Conservation (phyloP, 1,139 yeast species). For the Candida sanyaensis region DNA sequence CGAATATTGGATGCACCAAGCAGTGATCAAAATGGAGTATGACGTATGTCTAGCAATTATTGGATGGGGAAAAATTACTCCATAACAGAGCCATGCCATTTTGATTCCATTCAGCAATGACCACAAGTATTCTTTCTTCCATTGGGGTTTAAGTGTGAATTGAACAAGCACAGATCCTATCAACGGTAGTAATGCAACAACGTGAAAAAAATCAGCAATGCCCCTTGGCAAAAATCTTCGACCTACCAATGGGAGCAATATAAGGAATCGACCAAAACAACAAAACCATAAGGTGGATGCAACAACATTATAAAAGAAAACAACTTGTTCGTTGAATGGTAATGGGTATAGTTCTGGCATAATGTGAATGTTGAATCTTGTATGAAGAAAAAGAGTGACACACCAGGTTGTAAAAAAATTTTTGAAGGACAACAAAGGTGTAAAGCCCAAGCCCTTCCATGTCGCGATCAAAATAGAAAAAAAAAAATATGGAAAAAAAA, state of each 20-base stretch:
- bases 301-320: slow-evolving; percentile 37
- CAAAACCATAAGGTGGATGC: slow-evolving; percentile 54
- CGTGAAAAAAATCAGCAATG: slow-evolving; percentile 62
- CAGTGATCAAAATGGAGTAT: slow-evolving; percentile 47
- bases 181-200: slow-evolving; percentile 39
- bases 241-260: slow-evolving; percentile 64
- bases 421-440: neutral
- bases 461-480: neutral
- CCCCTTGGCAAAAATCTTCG: slow-evolving; percentile 68
- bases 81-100: slow-evolving; percentile 47
- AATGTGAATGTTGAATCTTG: too few species aligned
- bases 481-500: neutral
- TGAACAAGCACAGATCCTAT: slow-evolving; percentile 27
- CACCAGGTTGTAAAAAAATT: neutral
- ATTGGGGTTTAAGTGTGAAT: slow-evolving; percentile 15
- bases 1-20: slow-evolving; percentile 46
- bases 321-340: slow-evolving; percentile 29
- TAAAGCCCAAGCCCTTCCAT: neutral
- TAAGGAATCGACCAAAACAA: slow-evolving; percentile 49
- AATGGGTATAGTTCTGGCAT: slow-evolving; percentile 40
- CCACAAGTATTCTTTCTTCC: slow-evolving; percentile 25
- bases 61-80: slow-evolving; percentile 49
- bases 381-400: neutral
- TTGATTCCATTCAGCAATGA: slow-evolving; percentile 29
- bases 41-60: slow-evolving; percentile 49